Evolutionary conservation across 2,329 filamentous ascomycete species (phyloP).

Genomic region (Aureobasidium mangrovei): DNA sequence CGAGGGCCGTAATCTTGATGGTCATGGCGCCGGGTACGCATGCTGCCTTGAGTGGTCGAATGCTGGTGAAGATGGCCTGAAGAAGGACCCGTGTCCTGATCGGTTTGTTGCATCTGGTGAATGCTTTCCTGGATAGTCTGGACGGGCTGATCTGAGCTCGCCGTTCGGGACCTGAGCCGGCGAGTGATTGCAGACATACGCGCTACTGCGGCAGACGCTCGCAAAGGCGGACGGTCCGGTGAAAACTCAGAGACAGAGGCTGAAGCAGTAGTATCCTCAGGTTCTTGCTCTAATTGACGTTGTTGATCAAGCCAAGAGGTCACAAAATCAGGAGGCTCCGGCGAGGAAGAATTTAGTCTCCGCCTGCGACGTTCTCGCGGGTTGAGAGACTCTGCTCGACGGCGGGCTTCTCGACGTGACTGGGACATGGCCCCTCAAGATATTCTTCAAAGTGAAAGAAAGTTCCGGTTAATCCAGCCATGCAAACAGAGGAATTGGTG

Average conservation of each 20-base stretch:
- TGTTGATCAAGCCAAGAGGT: slow-evolving; percentile 2
- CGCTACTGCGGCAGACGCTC: too few relatives aligned
- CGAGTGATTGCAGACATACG: too few relatives aligned
- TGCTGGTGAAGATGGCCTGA: background rate
- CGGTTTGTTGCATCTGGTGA: too few relatives aligned
- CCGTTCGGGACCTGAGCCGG: too few relatives aligned
- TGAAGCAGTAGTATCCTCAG: background rate
- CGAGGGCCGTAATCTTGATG: background rate
- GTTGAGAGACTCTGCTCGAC: slow-evolving; percentile 7
- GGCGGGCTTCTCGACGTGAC: background rate
- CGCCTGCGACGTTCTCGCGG: background rate
- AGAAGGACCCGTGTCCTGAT: background rate
- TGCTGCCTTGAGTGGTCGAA: too few relatives aligned
- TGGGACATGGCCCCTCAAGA: background rate
- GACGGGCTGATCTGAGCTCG: too few relatives aligned
- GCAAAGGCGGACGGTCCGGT: too few relatives aligned
- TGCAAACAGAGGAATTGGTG: background rate
- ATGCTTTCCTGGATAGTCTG: too few relatives aligned
- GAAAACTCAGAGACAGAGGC: too few relatives aligned
- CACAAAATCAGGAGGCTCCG: background rate
- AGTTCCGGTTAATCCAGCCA: background rate
- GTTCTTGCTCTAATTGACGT: background rate
- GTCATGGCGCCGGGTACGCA: too few relatives aligned
- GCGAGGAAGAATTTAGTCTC: slow-evolving; percentile 1
- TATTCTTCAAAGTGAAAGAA: background rate